A percentile compares a stretch with the other conserved stretches of the same genome.
Conservation (phyloP, 140 eudicot genomes). For the Anethum foeniculum region DNA sequence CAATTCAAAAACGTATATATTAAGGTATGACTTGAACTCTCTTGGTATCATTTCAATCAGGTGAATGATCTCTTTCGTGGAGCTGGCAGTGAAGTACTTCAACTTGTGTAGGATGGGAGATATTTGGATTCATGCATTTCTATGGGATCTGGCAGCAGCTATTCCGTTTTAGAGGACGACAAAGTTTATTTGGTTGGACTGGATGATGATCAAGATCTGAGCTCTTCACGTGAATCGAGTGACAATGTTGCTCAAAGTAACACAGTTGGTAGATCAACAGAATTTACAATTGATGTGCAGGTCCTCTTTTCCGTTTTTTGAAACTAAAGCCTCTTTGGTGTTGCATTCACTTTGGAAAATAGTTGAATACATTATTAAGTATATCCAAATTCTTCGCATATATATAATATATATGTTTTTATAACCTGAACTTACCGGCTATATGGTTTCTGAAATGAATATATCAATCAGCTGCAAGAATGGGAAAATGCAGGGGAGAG, state of each 20-base stretch:
- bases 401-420: background rate
- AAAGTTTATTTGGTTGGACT: conserved; percentile 47
- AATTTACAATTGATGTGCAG: conserved; percentile 78
- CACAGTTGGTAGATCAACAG: conserved; percentile 45
- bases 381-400: background rate
- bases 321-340: background rate
- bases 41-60: conserved; percentile 9
- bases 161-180: conserved; percentile 62
- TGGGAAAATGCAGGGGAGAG: background rate
- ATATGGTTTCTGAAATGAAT: background rate
- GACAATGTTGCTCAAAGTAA: conserved; percentile 30
- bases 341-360: background rate
- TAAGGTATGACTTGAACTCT: conserved; percentile 40
- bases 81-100: background rate
- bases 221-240: conserved; percentile 27
- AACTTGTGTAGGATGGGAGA: conserved; percentile 60
- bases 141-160: conserved; percentile 77
- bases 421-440: background rate
- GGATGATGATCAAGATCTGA: conserved; percentile 33
- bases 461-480: background rate
- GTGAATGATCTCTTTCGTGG: background rate
- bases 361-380: background rate
- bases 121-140: conserved; percentile 73
- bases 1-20: conserved; percentile 70
- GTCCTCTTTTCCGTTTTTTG: conserved; percentile 18